Evolutionary conservation across 2,329 filamentous ascomycete genomes (phyloP).

Genomic region (Davidsoniella australis): DNA sequence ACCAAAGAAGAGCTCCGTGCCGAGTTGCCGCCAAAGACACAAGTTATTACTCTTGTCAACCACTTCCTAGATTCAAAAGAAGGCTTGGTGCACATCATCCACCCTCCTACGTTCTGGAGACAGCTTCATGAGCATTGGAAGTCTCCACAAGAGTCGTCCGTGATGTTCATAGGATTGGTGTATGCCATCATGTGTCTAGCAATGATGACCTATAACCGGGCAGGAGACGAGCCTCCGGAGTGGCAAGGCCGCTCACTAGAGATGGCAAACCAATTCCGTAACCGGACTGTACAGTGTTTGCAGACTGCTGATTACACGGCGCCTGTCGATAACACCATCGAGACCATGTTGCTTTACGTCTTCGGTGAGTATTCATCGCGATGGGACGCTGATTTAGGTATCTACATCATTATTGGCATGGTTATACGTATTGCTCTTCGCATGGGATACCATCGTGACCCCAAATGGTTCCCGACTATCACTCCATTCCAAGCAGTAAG

Average conservation of each 20-base stretch:
- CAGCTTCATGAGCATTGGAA: constrained; percentile 51
- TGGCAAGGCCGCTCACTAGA: constrained; percentile 51
- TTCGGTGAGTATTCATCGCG: constrained; percentile 59
- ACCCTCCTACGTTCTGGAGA: constrained; percentile 71
- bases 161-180: constrained; percentile 64
- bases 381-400: constrained; percentile 54
- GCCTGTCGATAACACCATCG: constrained; percentile 57
- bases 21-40: constrained; percentile 63
- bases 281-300: constrained; percentile 62
- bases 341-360: constrained; percentile 59
- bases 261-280: constrained; percentile 45
- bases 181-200: constrained; percentile 63
- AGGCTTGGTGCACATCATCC: constrained; percentile 55
- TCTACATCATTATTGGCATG: constrained; percentile 40
- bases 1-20: constrained; percentile 62
- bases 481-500: constrained; percentile 53
- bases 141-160: constrained; percentile 51
- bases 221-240: constrained; percentile 63
- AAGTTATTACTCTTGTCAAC: constrained; percentile 68
- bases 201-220: constrained; percentile 62
- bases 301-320: constrained; percentile 62
- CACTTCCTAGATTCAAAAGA: constrained; percentile 80
- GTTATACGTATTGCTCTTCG: constrained; percentile 43
- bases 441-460: constrained; percentile 65
- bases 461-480: constrained; percentile 55